Base-by-base conservation (phyloP, 768 basidiomycete species). In the Russula sp. region DNA sequence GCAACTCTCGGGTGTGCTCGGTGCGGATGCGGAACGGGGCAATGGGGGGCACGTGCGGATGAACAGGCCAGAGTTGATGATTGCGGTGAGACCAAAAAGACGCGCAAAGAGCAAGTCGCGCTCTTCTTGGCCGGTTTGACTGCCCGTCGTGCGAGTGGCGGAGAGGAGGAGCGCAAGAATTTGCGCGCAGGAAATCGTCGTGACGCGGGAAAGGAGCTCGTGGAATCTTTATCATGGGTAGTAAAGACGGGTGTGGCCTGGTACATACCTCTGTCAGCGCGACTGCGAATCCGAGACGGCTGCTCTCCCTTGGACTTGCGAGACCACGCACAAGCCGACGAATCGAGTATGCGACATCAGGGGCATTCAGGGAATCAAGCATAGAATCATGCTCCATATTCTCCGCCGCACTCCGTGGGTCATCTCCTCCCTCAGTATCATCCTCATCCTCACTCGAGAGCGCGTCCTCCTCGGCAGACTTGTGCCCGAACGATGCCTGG, bases 311-410 rank as follows among this genome's bases (percentile, higher is more conserved):
- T 1, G 94, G 89, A 73, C 92, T 95, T 0, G 90, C 92, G 35
- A 99, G 79, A 13, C 96, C 96, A 47, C 94, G 81, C 18, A 96
- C 77, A 40, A 99, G 81, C 16, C 96, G 75, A 55, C 91, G 84
- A 70, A 98, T 85, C 5, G 95, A 91, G 72, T 99, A 99, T 6
- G 90, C 83, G 1, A 97, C 91, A 77, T 99, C 96, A 66, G 87
- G 89, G 4, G 91, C 88, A 75, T 96, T 95, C 53, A 87, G 71
- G 9, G 72, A 71, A 68, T 92, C 87, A 59, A 91, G 71, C 47
- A 75, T 78, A 66, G 86, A 81, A 4, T 74, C 73, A 66, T 74
- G 77, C 18, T 70, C 59, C 20, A 27, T 27, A 2, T 27, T 27
- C 27, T 27, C 27, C 27, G 1, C 27, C 27, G 2, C 27, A 27